Base-by-base conservation (phyloP, 2,329 filamentous ascomycete species). In the Cytospora mali region DNA sequence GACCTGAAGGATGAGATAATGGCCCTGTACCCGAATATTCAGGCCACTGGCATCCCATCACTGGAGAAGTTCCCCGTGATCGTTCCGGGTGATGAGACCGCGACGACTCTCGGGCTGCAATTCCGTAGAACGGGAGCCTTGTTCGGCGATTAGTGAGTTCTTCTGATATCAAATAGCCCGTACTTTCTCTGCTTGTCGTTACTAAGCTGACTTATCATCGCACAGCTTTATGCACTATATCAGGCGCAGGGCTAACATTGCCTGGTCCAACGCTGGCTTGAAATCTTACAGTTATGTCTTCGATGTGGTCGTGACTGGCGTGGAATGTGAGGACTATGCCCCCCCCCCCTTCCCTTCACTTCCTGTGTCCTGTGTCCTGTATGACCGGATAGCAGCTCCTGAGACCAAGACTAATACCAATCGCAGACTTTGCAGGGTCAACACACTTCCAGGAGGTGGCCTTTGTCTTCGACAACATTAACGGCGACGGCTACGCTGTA, bases 381-480 rank as follows among this genome's bases (percentile, higher is more conserved):
- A n/a, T n/a, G n/a, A n/a, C n/a, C n/a, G n/a, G 39, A 42, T 3
- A n/a, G 21, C 18, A 27, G 16, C 5, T 2, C 29, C 10, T 73
- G 33, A 54, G 50, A 46, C 54, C 10, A 58, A 60, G 25, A 48
- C 57, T 60, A 16, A 60, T 28, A 27, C 23, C 1, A 16, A 4
- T 31, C n/a, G 28, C 18, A 59, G 57, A 31, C 3, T 54, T 33
- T 16, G 27, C 33, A 23, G 62, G 54, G 3, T 54, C 64, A 14
- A 59, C 54, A 11, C 79, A 80, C 66, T 79, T 79, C 69, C 72
- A 80, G 61, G 82, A 85, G 69, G 79, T 84, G 0, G 75, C 78
- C 0, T 84, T 84, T 64, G 82, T 85, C 7, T 82, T 86, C 56
- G 70, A 83, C 66, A 86, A 87, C 65, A 70, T 77, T 7, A 65